Evolutionary conservation across 257 asterid genomes (phyloP).

Genomic region (Solanum sejunctum): DNA sequence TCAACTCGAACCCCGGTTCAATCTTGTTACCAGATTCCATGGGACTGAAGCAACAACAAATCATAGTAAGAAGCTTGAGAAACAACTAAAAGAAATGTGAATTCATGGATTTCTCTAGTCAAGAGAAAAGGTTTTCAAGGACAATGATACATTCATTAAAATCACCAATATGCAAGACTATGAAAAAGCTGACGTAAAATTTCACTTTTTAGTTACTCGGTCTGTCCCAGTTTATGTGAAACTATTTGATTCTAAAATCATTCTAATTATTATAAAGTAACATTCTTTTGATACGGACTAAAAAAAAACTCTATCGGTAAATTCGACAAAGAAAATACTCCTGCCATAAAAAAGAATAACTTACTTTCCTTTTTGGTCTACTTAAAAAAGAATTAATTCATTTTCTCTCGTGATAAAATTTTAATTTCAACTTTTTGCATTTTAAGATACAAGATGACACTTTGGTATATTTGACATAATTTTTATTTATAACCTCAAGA

Average conservation of each 20-base stretch:
- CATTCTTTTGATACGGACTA: neutral
- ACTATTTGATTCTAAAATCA: neutral
- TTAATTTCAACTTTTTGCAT: too few species aligned
- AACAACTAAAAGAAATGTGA: neutral
- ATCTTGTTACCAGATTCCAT: conserved; percentile 63
- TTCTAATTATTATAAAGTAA: too few species aligned
- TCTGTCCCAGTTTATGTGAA: too few species aligned
- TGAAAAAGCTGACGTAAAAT: neutral
- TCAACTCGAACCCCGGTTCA: conserved; percentile 35
- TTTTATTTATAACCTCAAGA: too few species aligned
- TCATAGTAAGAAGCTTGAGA: neutral
- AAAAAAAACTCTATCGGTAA: too few species aligned
- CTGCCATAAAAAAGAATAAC: too few species aligned
- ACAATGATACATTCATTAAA: neutral
- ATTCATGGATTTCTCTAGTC: neutral
- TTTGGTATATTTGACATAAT: too few species aligned
- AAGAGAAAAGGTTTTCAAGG: neutral
- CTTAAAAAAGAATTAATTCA: too few species aligned
- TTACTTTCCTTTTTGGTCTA: too few species aligned
- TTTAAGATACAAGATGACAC: too few species aligned
- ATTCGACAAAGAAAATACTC: neutral
- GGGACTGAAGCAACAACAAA: conserved; percentile 34
- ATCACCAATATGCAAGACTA: neutral
- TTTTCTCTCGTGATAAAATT: too few species aligned
- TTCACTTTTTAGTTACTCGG: neutral